A percentile compares a stretch with the other conserved stretches of the same genome.
phyloP scores from a whole-genome alignment of 2,329 filamentous ascomycete species.

The Colletotrichum tropicicola region DNA sequence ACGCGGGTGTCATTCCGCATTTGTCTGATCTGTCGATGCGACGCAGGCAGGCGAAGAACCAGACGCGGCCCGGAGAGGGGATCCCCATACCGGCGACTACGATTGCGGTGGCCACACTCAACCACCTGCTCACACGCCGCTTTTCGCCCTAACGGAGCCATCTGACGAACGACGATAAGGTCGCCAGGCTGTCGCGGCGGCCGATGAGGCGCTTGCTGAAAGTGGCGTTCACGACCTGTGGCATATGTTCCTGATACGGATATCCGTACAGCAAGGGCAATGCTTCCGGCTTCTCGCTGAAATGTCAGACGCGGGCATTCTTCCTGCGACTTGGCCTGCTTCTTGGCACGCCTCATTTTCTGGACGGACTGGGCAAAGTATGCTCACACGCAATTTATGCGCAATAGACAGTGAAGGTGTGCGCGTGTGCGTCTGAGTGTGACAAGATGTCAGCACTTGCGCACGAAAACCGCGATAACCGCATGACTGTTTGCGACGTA shows the following conservation, averaged over 20 bases:
- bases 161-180: too few species aligned
- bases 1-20: constrained; percentile 27
- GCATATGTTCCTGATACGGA: neutral
- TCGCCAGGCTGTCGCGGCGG: too few species aligned
- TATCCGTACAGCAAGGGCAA: neutral
- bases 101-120: neutral
- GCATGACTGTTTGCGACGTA: constrained; percentile 21
- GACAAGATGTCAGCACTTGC: constrained; percentile 30
- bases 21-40: constrained; percentile 23
- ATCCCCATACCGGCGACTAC: constrained; percentile 11
- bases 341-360: neutral
- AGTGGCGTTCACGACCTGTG: too few species aligned
- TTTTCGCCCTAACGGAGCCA: too few species aligned
- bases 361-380: neutral
- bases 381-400: neutral
- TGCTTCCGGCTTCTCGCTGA: neutral
- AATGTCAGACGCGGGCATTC: neutral
- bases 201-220: neutral
- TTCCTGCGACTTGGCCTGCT: neutral
- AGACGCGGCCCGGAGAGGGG: constrained; percentile 18
- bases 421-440: constrained; percentile 16
- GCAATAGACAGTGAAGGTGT: constrained; percentile 22
- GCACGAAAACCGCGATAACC: constrained; percentile 22
- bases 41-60: constrained; percentile 14
- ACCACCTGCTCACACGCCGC: neutral